A percentile compares a stretch with the other conserved stretches of the same genome.
Conservation (phyloP, 1,139 yeast species). For the Debaryomyces sp. region DNA sequence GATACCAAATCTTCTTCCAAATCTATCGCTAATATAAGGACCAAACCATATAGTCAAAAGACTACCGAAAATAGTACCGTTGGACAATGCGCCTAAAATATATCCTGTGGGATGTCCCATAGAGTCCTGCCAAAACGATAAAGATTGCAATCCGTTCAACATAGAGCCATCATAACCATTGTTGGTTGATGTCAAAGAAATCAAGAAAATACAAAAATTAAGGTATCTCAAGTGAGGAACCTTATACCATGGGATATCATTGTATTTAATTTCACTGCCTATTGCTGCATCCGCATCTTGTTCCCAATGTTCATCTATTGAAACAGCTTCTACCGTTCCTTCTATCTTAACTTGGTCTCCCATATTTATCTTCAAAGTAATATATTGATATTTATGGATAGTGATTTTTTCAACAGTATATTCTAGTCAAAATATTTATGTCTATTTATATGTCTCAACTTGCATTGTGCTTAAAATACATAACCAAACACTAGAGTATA, state of each 20-base stretch:
- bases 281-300: not conserved
- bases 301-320: not conserved
- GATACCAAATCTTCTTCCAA: slow-evolving; percentile 39
- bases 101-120: slow-evolving; percentile 47
- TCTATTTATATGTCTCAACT: not conserved
- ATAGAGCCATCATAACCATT: slow-evolving; percentile 57
- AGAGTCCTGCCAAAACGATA: slow-evolving; percentile 35
- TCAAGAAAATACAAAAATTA: slow-evolving; percentile 37
- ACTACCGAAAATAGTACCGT: slow-evolving; percentile 31
- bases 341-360: not conserved
- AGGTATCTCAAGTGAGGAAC: slow-evolving; percentile 39
- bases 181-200: slow-evolving; percentile 49
- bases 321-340: not conserved
- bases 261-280: not conserved
- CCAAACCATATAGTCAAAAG: slow-evolving; percentile 23
- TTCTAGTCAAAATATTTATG: not conserved
- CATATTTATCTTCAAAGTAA: not conserved
- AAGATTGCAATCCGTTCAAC: slow-evolving; percentile 53
- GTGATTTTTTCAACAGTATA: not conserved
- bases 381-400: not conserved
- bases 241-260: slow-evolving; percentile 17
- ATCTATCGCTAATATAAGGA: slow-evolving; percentile 26
- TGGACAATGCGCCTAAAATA: slow-evolving; percentile 46
- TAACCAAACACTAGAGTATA: not conserved
- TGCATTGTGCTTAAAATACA: not conserved